Conservation (phyloP, 2,329 filamentous ascomycete species). For the Paecilomyces niveus region DNA sequence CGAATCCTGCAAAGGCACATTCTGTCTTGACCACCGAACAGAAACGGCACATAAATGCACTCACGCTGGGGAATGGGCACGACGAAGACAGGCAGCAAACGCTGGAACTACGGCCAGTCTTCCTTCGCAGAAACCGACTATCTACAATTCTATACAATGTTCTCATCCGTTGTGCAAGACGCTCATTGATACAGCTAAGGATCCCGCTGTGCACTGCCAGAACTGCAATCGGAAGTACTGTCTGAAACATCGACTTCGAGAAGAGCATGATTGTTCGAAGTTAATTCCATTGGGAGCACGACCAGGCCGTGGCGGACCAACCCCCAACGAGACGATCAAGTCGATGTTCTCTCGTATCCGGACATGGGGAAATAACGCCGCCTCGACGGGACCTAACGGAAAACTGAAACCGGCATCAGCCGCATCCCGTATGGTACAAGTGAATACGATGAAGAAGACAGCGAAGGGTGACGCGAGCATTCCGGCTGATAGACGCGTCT, state of each 20-base stretch:
- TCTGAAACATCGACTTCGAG: slow-evolving; percentile 44
- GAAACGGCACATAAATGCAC: slow-evolving; percentile 70
- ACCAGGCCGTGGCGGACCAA: slow-evolving; percentile 31
- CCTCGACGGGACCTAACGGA: slow-evolving; percentile 16
- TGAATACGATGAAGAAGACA: slow-evolving; percentile 73
- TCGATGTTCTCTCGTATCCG: slow-evolving; percentile 71
- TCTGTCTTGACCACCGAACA: slow-evolving; percentile 87
- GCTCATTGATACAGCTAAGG: slow-evolving; percentile 44
- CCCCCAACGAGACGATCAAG: slow-evolving; percentile 57
- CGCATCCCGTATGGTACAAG: slow-evolving; percentile 58
- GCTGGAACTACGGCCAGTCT: slow-evolving; percentile 18
- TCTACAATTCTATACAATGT: slow-evolving; percentile 49
- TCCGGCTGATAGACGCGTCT: slow-evolving; percentile 75
- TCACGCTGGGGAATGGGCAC: slow-evolving; percentile 56
- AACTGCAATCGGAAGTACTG: slow-evolving; percentile 46
- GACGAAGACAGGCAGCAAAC: slow-evolving; percentile 31
- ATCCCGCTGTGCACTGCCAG: slow-evolving; percentile 44
- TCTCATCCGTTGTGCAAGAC: slow-evolving; percentile 44
- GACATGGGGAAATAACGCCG: slow-evolving; percentile 73
- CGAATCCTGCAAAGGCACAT: slow-evolving; percentile 76
- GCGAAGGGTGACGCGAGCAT: slow-evolving; percentile 88
- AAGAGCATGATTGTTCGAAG: slow-evolving; percentile 77
- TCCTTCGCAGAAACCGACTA: slow-evolving; percentile 43
- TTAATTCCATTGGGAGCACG: slow-evolving; percentile 55
- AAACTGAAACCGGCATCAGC: slow-evolving; percentile 58